Base-by-base conservation (phyloP, 305 asterid species). In the Fraxinus latifolia region DNA sequence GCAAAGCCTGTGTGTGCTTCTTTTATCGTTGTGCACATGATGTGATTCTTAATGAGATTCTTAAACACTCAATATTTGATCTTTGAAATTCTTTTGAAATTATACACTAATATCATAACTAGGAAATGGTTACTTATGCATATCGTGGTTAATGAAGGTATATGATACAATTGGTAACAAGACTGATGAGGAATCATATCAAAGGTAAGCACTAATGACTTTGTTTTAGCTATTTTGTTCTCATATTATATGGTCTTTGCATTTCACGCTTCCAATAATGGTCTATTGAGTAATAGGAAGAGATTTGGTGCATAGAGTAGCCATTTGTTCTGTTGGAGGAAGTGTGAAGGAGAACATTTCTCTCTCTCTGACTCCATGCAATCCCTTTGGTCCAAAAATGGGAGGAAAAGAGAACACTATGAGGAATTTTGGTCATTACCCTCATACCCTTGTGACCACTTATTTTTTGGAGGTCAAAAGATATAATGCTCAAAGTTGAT, bases 101-200 rank as follows among this genome's bases (percentile, higher is more conserved):
- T 80, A 42, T 75, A 76, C 72, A 12, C 70, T 4, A 17, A 81
- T 44, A 70, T 71, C 76, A 79, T 79, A 36, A 32, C 50, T 25
- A 17, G 36, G 6, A 33, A 76, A 82, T 80, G 70, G 60, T 71
- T 83, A 76, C 90, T 84, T 71, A 82, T 84, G 77, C 60, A 67
- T 89, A 82, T 80, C 74, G 70, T 85, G 78, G 80, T 77, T 82
- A 77, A 76, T 88, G 91, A 89, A 96, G 99, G 99, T 96, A 78
- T 91, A 87, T 87, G 99, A 96, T 88, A 94, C 97, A 44, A 91
- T 92, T 84, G 98, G 99, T 80, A 90, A 96, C 91, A 89, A 88
- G 87, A 87, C 90, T 81, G 98, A 96, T 47, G 98, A 94, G 77
- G 97, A 92, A 82, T 84, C 90, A 80, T 81, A 85, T 86, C 86